Evolutionary conservation across 139 green algal species (phyloP).

Genomic region (Chlamydomonas schloesseri): DNA sequence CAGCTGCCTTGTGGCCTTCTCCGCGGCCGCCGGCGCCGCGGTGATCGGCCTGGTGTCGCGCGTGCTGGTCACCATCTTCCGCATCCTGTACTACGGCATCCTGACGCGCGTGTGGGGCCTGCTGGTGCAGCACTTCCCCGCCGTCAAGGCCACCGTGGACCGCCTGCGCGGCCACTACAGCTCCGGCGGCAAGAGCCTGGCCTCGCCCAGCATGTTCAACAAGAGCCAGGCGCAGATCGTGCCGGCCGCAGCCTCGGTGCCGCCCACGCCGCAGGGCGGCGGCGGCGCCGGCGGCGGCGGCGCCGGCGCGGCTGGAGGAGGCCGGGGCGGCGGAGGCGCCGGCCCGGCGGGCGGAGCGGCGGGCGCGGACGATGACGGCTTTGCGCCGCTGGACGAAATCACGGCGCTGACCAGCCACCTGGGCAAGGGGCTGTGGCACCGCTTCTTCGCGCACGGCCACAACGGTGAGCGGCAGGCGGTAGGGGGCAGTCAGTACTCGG

Average conservation of each 20-base stretch:
- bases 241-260: too few species aligned
- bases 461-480: background rate
- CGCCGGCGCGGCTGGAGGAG: too few species aligned
- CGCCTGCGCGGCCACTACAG: background rate
- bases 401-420: background rate
- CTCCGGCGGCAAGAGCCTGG: background rate
- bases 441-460: constrained; percentile 4
- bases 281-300: too few species aligned
- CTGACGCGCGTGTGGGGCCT: background rate
- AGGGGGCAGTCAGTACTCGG: too few species aligned
- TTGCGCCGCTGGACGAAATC: background rate
- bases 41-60: background rate
- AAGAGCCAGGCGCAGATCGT: background rate
- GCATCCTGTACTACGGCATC: background rate
- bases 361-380: too few species aligned
- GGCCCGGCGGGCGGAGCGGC: background rate
- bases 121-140: background rate
- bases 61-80: background rate
- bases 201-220: background rate
- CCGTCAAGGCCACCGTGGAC: background rate
- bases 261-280: too few species aligned
- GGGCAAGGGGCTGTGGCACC: background rate
- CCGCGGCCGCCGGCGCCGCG: background rate
- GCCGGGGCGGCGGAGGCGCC: background rate
- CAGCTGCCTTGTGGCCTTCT: background rate